Conservation (phyloP, 768 basidiomycete genomes). For the Nidularia sp. region DNA sequence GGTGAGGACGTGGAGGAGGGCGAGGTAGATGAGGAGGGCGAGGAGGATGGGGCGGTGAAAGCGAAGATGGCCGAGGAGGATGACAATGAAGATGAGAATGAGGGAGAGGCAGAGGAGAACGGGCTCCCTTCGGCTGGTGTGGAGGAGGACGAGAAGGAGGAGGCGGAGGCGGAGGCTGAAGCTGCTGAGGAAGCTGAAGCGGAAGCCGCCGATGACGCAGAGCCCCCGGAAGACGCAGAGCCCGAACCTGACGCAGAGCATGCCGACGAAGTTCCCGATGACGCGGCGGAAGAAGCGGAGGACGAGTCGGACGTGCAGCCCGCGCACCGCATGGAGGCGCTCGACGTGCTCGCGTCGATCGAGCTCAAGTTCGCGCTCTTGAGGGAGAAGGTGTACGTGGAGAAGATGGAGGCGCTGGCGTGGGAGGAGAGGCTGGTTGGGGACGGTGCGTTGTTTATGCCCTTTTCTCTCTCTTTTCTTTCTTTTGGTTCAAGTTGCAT, state of each 20-base stretch:
- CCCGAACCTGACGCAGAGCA: background rate
- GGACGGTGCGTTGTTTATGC: slow-evolving; percentile 50
- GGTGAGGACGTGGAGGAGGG: background rate
- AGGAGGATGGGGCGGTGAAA: too few species aligned
- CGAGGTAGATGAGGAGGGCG: too few species aligned
- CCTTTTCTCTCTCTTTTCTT: slow-evolving; percentile 1
- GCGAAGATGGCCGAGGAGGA: too few species aligned
- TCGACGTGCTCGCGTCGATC: slow-evolving; percentile 84
- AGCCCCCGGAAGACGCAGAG: too few species aligned
- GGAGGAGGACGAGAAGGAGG: too few species aligned
- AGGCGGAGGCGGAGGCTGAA: too few species aligned
- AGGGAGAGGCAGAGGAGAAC: too few species aligned
- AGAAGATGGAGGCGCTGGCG: slow-evolving; percentile 88
- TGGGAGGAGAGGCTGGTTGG: slow-evolving; percentile 83
- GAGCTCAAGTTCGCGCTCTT: slow-evolving; percentile 91
- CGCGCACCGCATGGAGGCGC: slow-evolving; percentile 80
- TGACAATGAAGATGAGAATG: too few species aligned
- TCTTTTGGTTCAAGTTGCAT: background rate
- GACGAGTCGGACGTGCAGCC: slow-evolving; percentile 48
- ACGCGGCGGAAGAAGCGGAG: slow-evolving; percentile 18
- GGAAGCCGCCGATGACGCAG: too few species aligned
- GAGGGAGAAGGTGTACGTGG: slow-evolving; percentile 84
- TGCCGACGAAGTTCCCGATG: slow-evolving; percentile 14
- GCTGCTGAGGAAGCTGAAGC: too few species aligned
- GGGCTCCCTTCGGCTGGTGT: too few species aligned